Evolutionary conservation across 2,329 filamentous ascomycete genomes (phyloP).

Genomic region (Colletotrichum spinosum): DNA sequence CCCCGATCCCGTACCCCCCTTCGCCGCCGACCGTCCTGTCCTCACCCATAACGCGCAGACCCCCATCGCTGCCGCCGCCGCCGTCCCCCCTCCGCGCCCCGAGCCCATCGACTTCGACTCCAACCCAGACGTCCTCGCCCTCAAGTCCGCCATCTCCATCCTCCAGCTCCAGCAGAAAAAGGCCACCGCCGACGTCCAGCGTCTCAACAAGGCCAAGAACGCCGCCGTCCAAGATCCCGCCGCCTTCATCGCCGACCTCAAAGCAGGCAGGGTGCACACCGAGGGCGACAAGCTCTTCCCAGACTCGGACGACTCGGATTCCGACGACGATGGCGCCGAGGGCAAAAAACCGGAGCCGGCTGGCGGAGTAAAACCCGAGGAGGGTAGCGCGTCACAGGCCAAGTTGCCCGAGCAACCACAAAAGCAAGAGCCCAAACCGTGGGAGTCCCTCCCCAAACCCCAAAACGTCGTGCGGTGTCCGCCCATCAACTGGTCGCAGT

Average conservation of each 20-base stretch:
- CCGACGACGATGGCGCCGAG: conserved; percentile 41
- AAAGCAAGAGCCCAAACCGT: conserved; percentile 47
- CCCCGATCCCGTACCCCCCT: conserved; percentile 40
- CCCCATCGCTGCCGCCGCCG: conserved; percentile 45
- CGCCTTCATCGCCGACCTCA: conserved; percentile 77
- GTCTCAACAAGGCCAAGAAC: conserved; percentile 76
- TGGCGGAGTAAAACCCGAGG: background rate
- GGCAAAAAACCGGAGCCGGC: conserved; percentile 47
- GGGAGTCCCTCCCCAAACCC: conserved; percentile 77
- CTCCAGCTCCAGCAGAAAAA: conserved; percentile 87
- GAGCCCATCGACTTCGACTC: conserved; percentile 67
- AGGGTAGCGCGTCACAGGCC: conserved; percentile 6
- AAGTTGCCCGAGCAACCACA: conserved; percentile 17
- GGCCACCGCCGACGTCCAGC: conserved; percentile 79
- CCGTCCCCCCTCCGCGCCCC: conserved; percentile 60
- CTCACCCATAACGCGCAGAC: conserved; percentile 60
- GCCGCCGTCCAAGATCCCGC: conserved; percentile 78
- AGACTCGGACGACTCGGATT: conserved; percentile 37
- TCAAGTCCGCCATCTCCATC: conserved; percentile 86
- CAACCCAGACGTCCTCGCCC: conserved; percentile 89
- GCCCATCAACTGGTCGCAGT: conserved; percentile 94
- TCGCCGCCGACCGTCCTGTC: conserved; percentile 48
- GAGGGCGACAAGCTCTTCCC: conserved; percentile 46
- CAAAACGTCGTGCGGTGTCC: conserved; percentile 89
- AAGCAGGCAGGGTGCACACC: conserved; percentile 67